phyloP scores from a whole-genome alignment of 1,284 basidiomycete species.

The Microbotryum scabiosae region DNA sequence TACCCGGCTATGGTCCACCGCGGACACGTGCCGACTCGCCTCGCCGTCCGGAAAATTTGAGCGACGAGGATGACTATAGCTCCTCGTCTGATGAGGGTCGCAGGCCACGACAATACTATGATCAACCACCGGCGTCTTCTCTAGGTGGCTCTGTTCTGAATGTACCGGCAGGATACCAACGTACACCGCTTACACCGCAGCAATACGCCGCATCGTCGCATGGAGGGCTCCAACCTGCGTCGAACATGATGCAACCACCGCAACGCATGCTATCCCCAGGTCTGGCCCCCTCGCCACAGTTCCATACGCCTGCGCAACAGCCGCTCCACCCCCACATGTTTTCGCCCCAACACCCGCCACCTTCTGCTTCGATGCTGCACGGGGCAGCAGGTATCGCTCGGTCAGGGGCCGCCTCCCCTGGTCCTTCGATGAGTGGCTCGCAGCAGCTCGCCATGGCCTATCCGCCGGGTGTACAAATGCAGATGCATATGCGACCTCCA shows the following conservation, averaged over 20 bases:
- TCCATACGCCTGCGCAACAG: too few relatives aligned
- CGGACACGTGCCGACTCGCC: slow-evolving; percentile 12
- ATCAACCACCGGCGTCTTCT: not conserved
- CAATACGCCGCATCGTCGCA: slow-evolving; percentile 2
- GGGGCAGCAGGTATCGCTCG: not conserved
- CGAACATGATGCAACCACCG: too few relatives aligned
- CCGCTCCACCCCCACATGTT: not conserved
- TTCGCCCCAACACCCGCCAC: not conserved
- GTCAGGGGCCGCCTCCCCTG: not conserved
- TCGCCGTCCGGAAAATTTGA: not conserved
- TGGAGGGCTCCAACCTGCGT: not conserved
- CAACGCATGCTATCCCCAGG: too few relatives aligned
- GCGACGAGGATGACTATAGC: slow-evolving; percentile 1
- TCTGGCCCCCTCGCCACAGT: too few relatives aligned
- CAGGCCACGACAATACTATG: not conserved
- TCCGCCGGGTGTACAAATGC: not conserved
- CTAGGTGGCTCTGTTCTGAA: not conserved
- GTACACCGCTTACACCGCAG: not conserved
- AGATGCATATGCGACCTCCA: not conserved
- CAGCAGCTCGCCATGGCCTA: slow-evolving; percentile 6
- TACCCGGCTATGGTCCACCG: slow-evolving; percentile 27
- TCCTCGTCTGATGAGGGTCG: not conserved
- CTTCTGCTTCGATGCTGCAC: not conserved
- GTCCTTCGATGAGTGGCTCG: not conserved
- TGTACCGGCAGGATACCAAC: not conserved